Conservation (phyloP, 352 stramenopile species). For the Phytophthora foliorum region DNA sequence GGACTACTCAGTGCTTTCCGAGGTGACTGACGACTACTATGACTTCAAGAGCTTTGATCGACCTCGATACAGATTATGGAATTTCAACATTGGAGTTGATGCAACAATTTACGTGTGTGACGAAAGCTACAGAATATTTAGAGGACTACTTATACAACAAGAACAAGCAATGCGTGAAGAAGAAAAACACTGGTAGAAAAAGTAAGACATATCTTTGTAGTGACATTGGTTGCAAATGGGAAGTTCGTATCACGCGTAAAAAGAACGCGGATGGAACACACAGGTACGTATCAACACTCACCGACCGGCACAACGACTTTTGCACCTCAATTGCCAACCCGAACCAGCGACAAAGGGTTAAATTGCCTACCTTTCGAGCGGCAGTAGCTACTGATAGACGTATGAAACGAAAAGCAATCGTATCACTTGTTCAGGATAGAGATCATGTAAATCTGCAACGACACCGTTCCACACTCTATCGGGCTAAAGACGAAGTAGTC, state of each 20-base stretch:
- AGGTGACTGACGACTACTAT: no score
- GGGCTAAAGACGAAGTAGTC: constrained; percentile 9
- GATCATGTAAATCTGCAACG: neutral
- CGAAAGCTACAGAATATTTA: no score
- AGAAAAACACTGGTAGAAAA: no score
- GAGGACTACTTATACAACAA: constrained; percentile 6
- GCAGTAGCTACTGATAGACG: neutral
- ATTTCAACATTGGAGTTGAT: no score
- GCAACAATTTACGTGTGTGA: no score
- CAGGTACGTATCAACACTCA: neutral
- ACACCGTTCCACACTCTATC: constrained; percentile 1
- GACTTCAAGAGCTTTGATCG: no score
- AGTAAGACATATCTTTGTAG: no score
- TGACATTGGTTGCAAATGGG: neutral
- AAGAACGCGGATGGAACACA: neutral
- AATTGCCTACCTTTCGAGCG: constrained; percentile 1
- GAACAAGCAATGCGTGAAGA: neutral
- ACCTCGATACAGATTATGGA: no score
- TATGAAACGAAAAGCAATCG: neutral
- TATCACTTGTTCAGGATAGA: constrained; percentile 4
- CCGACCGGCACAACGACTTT: constrained; percentile 1
- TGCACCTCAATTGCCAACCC: constrained; percentile 10
- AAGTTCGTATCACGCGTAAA: neutral
- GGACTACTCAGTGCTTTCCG: no score
- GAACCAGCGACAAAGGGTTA: neutral